Conservation (phyloP, 164 flowering plant genomes). For the Santalum album region DNA sequence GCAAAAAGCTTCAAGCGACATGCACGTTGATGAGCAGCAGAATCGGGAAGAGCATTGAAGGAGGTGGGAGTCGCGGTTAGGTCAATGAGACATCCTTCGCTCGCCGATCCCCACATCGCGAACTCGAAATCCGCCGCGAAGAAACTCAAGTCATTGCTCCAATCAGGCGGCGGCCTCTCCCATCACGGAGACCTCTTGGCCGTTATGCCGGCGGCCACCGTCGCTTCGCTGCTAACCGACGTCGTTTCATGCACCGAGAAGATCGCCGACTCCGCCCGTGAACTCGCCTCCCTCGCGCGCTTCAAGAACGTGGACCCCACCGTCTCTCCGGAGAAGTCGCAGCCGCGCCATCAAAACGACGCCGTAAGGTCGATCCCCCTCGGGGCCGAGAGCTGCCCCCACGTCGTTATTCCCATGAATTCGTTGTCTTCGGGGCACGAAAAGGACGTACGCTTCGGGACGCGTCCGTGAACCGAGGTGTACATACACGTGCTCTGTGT, state of each 20-base stretch:
- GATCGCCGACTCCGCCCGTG: not conserved
- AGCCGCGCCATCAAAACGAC: not conserved
- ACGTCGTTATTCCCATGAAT: too few species aligned
- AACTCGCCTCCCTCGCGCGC: not conserved
- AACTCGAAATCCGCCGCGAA: conserved; percentile 11
- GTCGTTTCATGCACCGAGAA: not conserved
- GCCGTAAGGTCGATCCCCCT: not conserved
- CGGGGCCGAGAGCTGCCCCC: not conserved
- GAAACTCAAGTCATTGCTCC: conserved; percentile 6
- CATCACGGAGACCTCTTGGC: not conserved
- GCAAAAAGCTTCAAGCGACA: conserved; percentile 1
- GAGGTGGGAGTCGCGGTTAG: conserved; percentile 9
- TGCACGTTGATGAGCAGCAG: conserved; percentile 10
- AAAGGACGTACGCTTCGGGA: too few species aligned
- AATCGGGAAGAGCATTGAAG: conserved; percentile 16
- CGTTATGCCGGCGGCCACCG: not conserved
- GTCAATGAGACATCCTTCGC: conserved; percentile 8
- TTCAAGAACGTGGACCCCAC: not conserved
- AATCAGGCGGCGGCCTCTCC: not conserved
- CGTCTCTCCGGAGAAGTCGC: not conserved
- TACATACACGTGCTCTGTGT: too few species aligned
- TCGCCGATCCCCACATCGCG: not conserved
- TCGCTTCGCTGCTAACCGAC: not conserved
- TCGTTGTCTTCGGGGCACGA: too few species aligned
- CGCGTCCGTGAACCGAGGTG: too few species aligned